Conservation (phyloP, 2,329 filamentous ascomycete genomes). For the Alternaria burnsii region DNA sequence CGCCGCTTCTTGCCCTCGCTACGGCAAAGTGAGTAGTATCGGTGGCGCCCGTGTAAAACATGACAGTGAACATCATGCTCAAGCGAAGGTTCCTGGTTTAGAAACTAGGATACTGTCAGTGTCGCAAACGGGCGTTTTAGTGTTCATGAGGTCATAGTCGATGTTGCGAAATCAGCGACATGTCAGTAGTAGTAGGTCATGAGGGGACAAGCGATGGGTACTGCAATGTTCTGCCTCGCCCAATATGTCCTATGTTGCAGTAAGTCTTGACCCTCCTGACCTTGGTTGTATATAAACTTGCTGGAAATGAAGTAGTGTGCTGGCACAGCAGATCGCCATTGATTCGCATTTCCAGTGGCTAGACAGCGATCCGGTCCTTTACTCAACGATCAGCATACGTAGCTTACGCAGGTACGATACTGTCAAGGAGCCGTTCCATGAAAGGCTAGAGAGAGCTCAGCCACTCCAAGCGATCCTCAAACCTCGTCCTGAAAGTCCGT, state of each 20-base stretch:
- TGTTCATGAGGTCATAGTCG: neutral
- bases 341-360: neutral
- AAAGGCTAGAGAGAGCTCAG: neutral
- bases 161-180: neutral
- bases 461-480: neutral
- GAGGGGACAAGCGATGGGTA: neutral
- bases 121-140: slow-evolving; percentile 1
- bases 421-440: neutral
- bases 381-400: neutral
- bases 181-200: neutral
- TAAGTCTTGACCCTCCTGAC: neutral
- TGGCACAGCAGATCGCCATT: slow-evolving; percentile 4
- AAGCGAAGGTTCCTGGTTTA: neutral
- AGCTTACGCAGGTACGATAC: slow-evolving; percentile 15
- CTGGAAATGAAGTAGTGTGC: neutral
- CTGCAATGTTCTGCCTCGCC: neutral
- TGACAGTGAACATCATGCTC: neutral
- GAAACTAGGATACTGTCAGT: neutral
- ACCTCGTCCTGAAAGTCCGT: neutral
- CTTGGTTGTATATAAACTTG: neutral
- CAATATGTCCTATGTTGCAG: slow-evolving; percentile 4
- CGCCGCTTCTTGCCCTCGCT: neutral
- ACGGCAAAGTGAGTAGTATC: neutral
- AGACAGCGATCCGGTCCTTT: neutral
- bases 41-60: slow-evolving; percentile 16